These are phyloP conservation scores for Kalmusia sp. DNA, from an alignment of 2,329 filamentous ascomycete genomes.

Conservation along the genomic window DNA sequence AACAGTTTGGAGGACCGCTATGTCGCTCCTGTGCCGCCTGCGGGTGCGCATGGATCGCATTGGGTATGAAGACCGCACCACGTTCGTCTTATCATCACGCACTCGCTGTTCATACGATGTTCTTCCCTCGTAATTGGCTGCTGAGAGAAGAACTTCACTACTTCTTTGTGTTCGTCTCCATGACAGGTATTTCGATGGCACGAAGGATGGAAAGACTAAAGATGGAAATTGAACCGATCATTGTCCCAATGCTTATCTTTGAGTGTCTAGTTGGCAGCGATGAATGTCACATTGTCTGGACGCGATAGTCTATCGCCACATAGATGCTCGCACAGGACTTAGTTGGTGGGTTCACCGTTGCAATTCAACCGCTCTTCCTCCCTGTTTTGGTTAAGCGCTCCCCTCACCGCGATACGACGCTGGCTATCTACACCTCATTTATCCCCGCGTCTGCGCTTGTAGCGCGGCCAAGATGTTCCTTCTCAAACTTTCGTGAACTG, in stretches of 20 bases:
- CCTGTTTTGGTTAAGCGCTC: constrained; percentile 13
- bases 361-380: constrained; percentile 11
- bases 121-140: background rate
- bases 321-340: background rate
- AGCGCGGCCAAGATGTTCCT: background rate
- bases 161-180: background rate
- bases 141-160: background rate
- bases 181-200: too few species aligned
- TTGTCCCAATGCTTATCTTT: too few species aligned
- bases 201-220: too few species aligned
- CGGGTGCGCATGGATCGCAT: background rate
- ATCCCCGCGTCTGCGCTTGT: background rate
- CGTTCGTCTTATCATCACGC: background rate
- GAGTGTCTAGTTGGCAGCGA: too few species aligned
- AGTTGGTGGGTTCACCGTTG: constrained; percentile 2
- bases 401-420: constrained; percentile 5
- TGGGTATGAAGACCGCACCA: background rate
- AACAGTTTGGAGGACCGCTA: too few species aligned
- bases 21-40: background rate
- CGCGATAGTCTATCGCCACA: background rate
- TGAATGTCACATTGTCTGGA: too few species aligned
- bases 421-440: background rate
- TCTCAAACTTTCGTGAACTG: background rate
- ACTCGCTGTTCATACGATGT: background rate
- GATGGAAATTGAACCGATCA: too few species aligned